A percentile compares a stretch with the other conserved stretches of the same genome.
Conservation (phyloP, 1,139 yeast species). For the Hemisphaericaspora subhashii region DNA sequence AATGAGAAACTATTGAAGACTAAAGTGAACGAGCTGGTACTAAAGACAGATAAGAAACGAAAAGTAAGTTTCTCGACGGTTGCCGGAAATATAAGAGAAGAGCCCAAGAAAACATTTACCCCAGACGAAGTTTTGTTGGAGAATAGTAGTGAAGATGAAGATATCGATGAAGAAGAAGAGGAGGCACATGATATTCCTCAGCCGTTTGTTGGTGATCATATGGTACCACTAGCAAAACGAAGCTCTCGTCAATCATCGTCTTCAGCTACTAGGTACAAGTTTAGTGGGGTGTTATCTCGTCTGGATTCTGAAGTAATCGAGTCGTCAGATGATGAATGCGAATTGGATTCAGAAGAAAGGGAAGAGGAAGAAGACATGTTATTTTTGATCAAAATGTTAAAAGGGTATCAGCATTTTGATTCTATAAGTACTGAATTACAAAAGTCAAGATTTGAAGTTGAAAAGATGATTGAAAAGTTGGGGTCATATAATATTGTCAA, state of each 20-base stretch:
- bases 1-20: conserved; percentile 23
- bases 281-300: background rate
- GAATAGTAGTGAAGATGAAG: conserved; percentile 22
- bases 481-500: conserved; percentile 47
- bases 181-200: conserved; percentile 7
- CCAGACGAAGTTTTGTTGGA: conserved; percentile 14
- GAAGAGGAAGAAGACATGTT: conserved; percentile 32
- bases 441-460: conserved; percentile 57
- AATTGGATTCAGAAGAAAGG: conserved; percentile 5
- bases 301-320: background rate
- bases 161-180: conserved; percentile 15
- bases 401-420: conserved; percentile 65
- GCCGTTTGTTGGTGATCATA: conserved; percentile 1
- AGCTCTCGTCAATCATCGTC: conserved; percentile 11
- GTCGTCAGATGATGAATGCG: background rate
- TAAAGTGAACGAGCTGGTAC: conserved; percentile 29
- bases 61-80: conserved; percentile 37
- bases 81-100: conserved; percentile 7
- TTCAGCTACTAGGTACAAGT: conserved; percentile 6
- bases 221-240: conserved; percentile 8
- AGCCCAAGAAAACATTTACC: conserved; percentile 4
- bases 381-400: conserved; percentile 45
- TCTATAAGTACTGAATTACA: conserved; percentile 70
- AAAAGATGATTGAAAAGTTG: conserved; percentile 42
- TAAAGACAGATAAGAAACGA: conserved; percentile 25